Evolutionary conservation across 2,329 filamentous ascomycete species (phyloP).

Genomic region (Talaromyces islandicus): DNA sequence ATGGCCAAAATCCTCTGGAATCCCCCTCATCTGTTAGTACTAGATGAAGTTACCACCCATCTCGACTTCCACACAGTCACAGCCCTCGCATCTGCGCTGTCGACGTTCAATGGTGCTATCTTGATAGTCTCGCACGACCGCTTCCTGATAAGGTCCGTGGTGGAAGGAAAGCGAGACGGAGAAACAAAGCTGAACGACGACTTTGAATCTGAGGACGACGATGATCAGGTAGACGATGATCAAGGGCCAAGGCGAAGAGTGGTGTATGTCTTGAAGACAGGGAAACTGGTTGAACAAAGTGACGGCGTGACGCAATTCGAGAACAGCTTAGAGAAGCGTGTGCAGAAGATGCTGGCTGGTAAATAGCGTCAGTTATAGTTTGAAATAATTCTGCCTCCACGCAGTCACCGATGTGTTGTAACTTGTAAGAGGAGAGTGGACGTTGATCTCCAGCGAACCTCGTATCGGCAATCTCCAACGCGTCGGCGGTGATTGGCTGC

Average conservation of each 20-base stretch:
- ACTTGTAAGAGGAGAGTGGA: too few relatives aligned
- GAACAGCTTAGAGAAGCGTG: slow-evolving; percentile 54
- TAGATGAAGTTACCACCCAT: slow-evolving; percentile 81
- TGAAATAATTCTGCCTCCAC: not conserved
- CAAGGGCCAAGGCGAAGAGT: slow-evolving; percentile 41
- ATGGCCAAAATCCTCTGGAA: slow-evolving; percentile 64
- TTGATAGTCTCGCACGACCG: slow-evolving; percentile 76
- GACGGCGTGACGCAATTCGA: slow-evolving; percentile 63
- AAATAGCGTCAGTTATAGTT: not conserved
- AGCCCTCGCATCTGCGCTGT: slow-evolving; percentile 61
- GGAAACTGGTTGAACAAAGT: slow-evolving; percentile 50
- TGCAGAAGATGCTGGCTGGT: slow-evolving; percentile 38
- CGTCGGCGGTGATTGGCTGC: not conserved
- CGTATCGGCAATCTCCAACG: not conserved
- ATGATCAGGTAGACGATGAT: slow-evolving; percentile 30
- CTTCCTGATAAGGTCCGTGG: slow-evolving; percentile 69
- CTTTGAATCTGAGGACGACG: slow-evolving; percentile 43
- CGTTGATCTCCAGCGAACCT: not conserved
- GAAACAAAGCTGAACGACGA: slow-evolving; percentile 36
- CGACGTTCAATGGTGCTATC: slow-evolving; percentile 66
- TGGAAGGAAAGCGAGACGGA: slow-evolving; percentile 54
- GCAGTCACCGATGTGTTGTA: not conserved
- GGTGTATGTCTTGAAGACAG: slow-evolving; percentile 57
- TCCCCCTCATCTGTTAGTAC: slow-evolving; percentile 64
- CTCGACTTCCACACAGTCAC: slow-evolving; percentile 76